A percentile compares a stretch with the other conserved stretches of the same genome.
These are phyloP conservation scores for Theobroma grandiflorum DNA, from an alignment of 441 rosid genomes.

Conservation along the genomic window DNA sequence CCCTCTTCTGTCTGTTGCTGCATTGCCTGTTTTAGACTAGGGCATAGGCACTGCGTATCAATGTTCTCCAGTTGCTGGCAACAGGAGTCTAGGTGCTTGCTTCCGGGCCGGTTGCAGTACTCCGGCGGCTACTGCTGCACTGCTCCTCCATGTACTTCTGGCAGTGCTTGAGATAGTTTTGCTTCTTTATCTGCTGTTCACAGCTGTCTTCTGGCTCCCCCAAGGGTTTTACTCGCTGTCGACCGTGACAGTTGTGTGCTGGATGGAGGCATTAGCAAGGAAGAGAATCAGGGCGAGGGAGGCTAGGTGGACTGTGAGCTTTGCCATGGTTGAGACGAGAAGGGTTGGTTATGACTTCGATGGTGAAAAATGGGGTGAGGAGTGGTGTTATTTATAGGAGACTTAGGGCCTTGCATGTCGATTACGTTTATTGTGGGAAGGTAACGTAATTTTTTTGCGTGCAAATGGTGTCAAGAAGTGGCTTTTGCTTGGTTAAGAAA, in stretches of 20 bases:
- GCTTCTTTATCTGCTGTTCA: neutral
- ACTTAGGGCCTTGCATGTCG: neutral
- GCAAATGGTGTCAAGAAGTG: neutral
- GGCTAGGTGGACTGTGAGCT: slow-evolving; percentile 32
- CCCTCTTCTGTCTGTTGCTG: neutral
- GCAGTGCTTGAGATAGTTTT: neutral
- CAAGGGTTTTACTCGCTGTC: slow-evolving; percentile 19
- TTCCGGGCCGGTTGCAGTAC: neutral
- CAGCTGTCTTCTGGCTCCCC: neutral
- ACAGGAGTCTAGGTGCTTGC: no score
- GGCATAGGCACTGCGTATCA: neutral
- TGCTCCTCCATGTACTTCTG: slow-evolving; percentile 10
- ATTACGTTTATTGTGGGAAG: neutral
- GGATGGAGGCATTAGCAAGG: slow-evolving; percentile 35
- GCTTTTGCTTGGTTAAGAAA: neutral
- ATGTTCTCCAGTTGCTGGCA: neutral
- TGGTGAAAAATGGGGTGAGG: neutral
- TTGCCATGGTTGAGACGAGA: slow-evolving; percentile 33
- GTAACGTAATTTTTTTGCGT: neutral
- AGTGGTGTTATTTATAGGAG: neutral
- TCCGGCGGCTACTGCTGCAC: neutral
- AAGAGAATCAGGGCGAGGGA: slow-evolving; percentile 26
- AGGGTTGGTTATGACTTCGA: neutral
- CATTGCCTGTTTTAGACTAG: neutral
- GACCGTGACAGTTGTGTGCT: neutral